Conservation (phyloP, 2,329 filamentous ascomycete genomes). For the Biscogniauxia mediterranea region DNA sequence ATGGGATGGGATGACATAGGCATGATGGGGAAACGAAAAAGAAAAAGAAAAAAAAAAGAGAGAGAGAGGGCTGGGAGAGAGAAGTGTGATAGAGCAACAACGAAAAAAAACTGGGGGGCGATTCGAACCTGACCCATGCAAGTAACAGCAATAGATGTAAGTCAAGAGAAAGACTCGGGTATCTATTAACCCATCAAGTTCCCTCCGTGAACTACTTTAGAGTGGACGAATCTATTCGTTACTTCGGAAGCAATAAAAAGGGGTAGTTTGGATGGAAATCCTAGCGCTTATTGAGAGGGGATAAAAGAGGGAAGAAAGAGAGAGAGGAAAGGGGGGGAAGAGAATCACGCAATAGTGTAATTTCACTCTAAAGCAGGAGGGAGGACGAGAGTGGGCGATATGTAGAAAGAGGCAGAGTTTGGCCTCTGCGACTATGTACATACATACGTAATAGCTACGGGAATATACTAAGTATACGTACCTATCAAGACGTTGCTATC, state of each 20-base stretch:
- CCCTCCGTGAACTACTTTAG: neutral
- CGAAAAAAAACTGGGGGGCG: too few species aligned
- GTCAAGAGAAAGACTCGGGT: neutral
- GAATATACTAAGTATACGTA: slow-evolving; percentile 2
- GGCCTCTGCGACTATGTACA: slow-evolving; percentile 4
- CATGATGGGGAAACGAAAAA: neutral
- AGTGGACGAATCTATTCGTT: neutral
- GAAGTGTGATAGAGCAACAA: too few species aligned
- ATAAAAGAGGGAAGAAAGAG: slow-evolving; percentile 3
- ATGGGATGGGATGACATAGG: neutral
- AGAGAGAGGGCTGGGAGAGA: too few species aligned
- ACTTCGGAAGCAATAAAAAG: slow-evolving; percentile 4
- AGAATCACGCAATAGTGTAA: slow-evolving; percentile 16
- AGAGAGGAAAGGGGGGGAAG: neutral
- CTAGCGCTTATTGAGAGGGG: slow-evolving; percentile 17
- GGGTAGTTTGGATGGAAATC: slow-evolving; percentile 3
- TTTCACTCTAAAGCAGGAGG: neutral
- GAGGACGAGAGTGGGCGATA: neutral
- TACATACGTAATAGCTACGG: slow-evolving; percentile 12
- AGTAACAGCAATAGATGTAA: too few species aligned
- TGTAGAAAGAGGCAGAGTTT: neutral
- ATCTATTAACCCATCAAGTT: neutral
- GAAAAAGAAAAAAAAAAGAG: too few species aligned
- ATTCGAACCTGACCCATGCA: too few species aligned
- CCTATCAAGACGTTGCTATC: neutral